Evolutionary conservation across 495 filamentous ascomycete species (phyloP), one percentile per base, ranked within the genome.

Genomic region (Saxispiralis lemnorum): DNA sequence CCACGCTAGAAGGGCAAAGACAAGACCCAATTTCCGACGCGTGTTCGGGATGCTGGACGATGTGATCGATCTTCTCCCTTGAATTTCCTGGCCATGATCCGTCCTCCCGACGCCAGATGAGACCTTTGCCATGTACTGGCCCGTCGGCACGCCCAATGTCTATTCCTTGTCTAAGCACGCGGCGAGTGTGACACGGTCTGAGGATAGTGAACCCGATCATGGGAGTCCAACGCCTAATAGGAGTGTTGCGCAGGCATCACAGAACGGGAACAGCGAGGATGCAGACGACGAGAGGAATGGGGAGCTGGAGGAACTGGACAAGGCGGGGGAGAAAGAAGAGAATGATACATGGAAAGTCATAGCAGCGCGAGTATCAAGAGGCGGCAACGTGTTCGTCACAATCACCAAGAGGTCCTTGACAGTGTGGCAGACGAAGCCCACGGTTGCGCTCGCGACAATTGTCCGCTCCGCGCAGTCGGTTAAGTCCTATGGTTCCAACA

Each of bases 381-480:
- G 70, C 47, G 92, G 89, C 7, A 76, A 83, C 56, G 64, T 94
- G 45, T 95, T 99, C 64, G 82, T 81, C 38, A 83, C 82, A 12
- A 82, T 96, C 55, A 95, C 89, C 1, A 61, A 70, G 5, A 79
- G 79, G 7, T 79, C 79, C 4, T 70, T 96, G 55, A 83, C 78
- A 14, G 70, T 96, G 44, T 99, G 92, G 92, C 92, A 99, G 63
- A 88, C 82, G 42, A 49, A 95, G 86, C 92, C 92, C 43, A 86
- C 82, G 40, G 86, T 81, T 31, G 78, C 93, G 14, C 71, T 95
- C 31, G 86, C 86, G 43, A 72, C 81, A 17, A 78, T 94, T 28
- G 69, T 82, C 47, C 80, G 89, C 44, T 95, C 89, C 30, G 59
- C 68, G 16, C 60, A 72, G 39, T 96, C 92, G 0, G 56, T 96